A percentile compares a stretch with the other conserved stretches of the same genome.
Evolutionary conservation across 208 protist species (phyloP).

Genomic region (Leishmania turanica): DNA sequence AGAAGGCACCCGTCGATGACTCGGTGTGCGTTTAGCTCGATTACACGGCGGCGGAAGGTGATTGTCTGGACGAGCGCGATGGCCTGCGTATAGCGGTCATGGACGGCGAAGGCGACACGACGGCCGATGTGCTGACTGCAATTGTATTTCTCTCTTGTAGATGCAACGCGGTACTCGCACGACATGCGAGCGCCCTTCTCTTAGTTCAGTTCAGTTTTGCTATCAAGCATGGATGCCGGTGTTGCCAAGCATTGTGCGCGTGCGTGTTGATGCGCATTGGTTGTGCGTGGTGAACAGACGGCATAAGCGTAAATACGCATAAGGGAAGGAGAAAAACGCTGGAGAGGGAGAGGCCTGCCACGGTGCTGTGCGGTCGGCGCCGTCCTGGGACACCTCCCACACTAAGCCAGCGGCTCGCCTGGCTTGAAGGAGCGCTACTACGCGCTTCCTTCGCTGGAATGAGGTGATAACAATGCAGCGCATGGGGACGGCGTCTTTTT

Average conservation of each 20-base stretch:
- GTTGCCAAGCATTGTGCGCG: neutral
- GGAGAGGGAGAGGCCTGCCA: neutral
- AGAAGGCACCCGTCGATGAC: neutral
- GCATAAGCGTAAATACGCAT: neutral
- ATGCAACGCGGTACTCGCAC: neutral
- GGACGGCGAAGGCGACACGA: neutral
- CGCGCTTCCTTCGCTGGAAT: neutral
- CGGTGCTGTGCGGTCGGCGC: neutral
- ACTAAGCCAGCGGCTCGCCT: neutral
- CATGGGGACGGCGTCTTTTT: neutral
- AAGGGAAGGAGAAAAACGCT: neutral
- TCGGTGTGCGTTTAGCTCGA: neutral
- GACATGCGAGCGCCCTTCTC: neutral
- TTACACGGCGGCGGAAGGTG: neutral
- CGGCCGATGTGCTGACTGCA: neutral
- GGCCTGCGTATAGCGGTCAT: neutral
- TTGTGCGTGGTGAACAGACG: neutral
- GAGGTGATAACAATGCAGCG: neutral
- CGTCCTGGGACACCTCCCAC: neutral
- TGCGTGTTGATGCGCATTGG: neutral
- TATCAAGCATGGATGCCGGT: neutral
- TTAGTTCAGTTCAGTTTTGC: neutral
- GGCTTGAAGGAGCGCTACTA: neutral
- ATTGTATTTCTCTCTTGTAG: neutral
- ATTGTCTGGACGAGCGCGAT: neutral